These are phyloP conservation scores for Exobasidium rhododendri DNA, from an alignment of 1,284 basidiomycete genomes.

Conservation along the genomic window DNA sequence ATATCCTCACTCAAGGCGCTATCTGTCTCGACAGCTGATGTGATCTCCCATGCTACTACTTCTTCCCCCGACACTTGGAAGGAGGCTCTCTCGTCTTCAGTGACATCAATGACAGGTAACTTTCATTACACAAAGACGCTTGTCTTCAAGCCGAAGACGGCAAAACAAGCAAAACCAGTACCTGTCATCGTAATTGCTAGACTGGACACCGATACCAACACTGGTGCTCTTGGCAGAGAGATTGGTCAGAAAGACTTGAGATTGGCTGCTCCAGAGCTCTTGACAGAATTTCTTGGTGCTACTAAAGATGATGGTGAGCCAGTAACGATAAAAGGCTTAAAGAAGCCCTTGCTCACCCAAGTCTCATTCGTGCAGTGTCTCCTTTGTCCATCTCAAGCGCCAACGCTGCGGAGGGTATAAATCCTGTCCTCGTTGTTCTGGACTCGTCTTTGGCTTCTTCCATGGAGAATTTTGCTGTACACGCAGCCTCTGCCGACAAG, in stretches of 20 bases:
- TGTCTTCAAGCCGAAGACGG: conserved; percentile 85
- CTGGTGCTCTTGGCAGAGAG: conserved; percentile 70
- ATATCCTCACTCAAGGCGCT: conserved; percentile 31
- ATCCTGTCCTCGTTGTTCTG: conserved; percentile 37
- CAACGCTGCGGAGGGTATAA: conserved; percentile 24
- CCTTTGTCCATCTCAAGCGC: conserved; percentile 41
- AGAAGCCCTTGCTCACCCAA: neutral
- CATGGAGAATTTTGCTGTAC: conserved; percentile 39
- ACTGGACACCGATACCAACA: conserved; percentile 72
- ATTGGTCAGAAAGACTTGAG: conserved; percentile 85
- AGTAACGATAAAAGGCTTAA: conserved; percentile 2
- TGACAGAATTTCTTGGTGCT: conserved; percentile 77
- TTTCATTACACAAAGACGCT: conserved; percentile 66
- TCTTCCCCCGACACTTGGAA: conserved; percentile 38
- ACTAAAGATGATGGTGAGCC: conserved; percentile 69
- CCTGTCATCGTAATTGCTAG: conserved; percentile 76
- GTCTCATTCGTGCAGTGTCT: too few species aligned
- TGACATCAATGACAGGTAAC: conserved; percentile 14
- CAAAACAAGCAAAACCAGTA: conserved; percentile 76
- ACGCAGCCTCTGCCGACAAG: conserved; percentile 43
- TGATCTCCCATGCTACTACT: conserved; percentile 39
- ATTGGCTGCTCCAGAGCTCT: conserved; percentile 79
- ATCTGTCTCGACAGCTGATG: conserved; percentile 33
- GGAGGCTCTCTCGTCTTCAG: conserved; percentile 25
- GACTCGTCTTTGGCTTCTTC: conserved; percentile 39